Base-by-base conservation (phyloP, 352 stramenopile genomes). In the Globisporangium megalacanthum region DNA sequence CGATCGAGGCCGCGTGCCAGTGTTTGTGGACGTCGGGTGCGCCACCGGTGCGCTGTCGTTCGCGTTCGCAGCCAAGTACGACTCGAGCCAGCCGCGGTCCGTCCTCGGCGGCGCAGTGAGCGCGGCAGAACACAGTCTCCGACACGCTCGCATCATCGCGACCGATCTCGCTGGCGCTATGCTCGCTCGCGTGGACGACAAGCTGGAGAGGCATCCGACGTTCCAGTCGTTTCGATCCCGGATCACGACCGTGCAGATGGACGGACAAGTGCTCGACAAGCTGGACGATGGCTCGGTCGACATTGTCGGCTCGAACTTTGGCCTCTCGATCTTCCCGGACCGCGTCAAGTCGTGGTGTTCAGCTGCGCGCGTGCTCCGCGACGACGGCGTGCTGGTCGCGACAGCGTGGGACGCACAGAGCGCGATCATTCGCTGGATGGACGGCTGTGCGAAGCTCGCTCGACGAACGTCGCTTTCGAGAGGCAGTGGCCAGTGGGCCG, bases 91-190 rank as follows among this genome's bases (percentile, higher is more conserved):
- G 15, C 6, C 14, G 14, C 15, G 1, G 15, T 15, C 41, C 6
- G 9, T 46, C 41, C 41, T n/a, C 13, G 41, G 19, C 15, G 19
- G 41, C 15, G 15, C 37, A 42, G 15, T 15, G 37, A 42, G 37
- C 15, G 37, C 17, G 9, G 15, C 10, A n/a, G 39, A 17, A 14
- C 39, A 17, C 39, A 15, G 39, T 7, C 42, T 48, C 6, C 17
- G n/a, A 20, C 8, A 13, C 6, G 14, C 42, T 1, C 46, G 64
- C 41, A 66, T 81, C 57, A 79, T 70, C 2, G 73, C 70, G 25
- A 70, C 68, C 31, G 73, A 82, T 64, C 39, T 79, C 8, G 70
- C 68, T n/a, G 62, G 73, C 1, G 65, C 60, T 1, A 82, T 82
- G 73, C 52, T 82, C 8, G 49, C 72, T 7, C 60, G 65, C 25